phyloP scores from a whole-genome alignment of 495 filamentous ascomycete genomes.

The Lepidopterella palustris region DNA sequence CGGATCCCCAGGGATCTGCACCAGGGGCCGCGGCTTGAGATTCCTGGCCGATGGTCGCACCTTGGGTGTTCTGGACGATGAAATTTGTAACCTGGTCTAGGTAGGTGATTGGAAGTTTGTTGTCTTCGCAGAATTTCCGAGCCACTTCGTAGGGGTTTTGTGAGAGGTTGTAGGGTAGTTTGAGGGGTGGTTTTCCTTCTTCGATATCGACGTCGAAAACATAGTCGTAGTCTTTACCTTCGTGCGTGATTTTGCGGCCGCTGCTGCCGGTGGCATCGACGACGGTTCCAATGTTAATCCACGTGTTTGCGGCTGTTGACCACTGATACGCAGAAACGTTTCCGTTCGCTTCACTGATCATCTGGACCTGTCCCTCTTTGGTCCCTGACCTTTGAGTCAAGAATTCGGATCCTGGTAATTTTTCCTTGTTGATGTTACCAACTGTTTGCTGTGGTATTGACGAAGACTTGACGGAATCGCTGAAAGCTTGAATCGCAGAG shows the following conservation, averaged over 20 bases:
- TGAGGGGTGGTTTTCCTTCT: conserved; percentile 88
- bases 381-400: conserved; percentile 70
- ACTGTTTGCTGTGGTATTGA: conserved; percentile 80
- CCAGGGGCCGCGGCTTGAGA: conserved; percentile 40
- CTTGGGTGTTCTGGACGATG: conserved; percentile 82
- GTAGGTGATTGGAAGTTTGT: conserved; percentile 84
- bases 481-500: conserved; percentile 59
- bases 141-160: conserved; percentile 93
- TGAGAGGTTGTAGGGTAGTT: conserved; percentile 85
- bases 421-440: conserved; percentile 78
- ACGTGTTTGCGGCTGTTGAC: conserved; percentile 51
- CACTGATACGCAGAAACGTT: conserved; percentile 49
- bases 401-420: conserved; percentile 80
- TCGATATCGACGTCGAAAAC: conserved; percentile 98
- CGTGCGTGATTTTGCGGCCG: conserved; percentile 62
- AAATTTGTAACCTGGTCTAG: conserved; percentile 92
- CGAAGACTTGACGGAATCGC: conserved; percentile 71
- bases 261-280: conserved; percentile 83
- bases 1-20: conserved; percentile 71
- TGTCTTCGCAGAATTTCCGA: conserved; percentile 82
- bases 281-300: conserved; percentile 87
- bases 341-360: conserved; percentile 75
- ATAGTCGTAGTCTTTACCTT: conserved; percentile 90
- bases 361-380: conserved; percentile 89
- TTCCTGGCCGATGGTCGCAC: conserved; percentile 64